Evolutionary conservation across 257 asterid genomes (phyloP).

Genomic region (Przewalskia tangutica): DNA sequence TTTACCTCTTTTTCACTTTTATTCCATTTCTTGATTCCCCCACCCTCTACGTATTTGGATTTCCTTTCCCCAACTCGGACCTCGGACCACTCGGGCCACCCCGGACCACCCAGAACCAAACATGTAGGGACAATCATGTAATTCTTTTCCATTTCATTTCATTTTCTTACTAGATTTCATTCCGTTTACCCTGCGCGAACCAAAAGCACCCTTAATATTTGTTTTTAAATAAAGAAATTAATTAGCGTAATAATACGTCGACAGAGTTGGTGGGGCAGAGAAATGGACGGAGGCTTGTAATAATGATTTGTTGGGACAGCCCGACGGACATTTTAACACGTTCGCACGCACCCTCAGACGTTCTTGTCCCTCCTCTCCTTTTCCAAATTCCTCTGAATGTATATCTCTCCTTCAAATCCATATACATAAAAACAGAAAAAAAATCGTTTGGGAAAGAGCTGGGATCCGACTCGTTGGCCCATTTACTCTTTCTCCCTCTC

Average conservation of each 20-base stretch:
- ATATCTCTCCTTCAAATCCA: background rate
- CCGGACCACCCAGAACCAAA: no score
- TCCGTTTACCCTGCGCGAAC: no score
- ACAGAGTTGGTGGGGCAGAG: background rate
- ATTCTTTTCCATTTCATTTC: no score
- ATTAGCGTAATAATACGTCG: background rate
- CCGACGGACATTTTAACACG: background rate
- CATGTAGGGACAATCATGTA: no score
- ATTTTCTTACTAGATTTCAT: no score
- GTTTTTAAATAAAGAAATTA: background rate
- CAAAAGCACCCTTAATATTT: no score
- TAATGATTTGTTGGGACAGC: background rate
- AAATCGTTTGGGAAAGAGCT: background rate
- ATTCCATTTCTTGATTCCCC: no score
- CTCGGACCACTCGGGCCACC: no score
- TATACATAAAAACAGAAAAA: background rate
- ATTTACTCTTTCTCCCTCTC: background rate
- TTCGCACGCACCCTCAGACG: constrained; percentile 4
- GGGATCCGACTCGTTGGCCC: constrained; percentile 1
- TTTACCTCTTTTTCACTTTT: no score
- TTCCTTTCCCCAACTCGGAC: no score
- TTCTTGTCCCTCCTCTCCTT: background rate
- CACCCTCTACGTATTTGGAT: no score
- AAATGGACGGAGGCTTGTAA: background rate
- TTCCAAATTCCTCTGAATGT: background rate